phyloP scores from a whole-genome alignment of 2,329 filamentous ascomycete species.

The Anisogramma anomala region DNA sequence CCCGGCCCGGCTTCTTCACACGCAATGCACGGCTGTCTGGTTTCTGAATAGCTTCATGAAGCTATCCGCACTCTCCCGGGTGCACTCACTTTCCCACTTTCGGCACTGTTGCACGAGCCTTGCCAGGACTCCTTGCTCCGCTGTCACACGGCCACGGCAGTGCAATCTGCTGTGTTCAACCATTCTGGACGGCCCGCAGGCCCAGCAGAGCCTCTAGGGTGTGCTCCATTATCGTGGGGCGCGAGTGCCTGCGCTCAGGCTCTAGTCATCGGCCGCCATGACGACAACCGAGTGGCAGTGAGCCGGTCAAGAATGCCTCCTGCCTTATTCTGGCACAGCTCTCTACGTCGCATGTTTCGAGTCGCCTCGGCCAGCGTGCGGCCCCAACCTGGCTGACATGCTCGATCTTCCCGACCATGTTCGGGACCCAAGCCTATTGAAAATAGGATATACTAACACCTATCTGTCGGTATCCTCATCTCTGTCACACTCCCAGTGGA shows the following conservation, averaged over 20 bases:
- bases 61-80: not conserved
- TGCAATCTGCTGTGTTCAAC: not conserved
- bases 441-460: not conserved
- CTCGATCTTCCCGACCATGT: not conserved
- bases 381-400: constrained; percentile 1
- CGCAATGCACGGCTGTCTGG: not conserved
- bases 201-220: not conserved
- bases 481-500: not conserved
- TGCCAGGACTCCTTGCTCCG: not conserved
- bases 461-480: not conserved
- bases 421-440: not conserved
- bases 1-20: not conserved
- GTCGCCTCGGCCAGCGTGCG: not conserved
- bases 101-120: not conserved
- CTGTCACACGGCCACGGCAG: not conserved
- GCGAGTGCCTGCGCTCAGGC: not conserved
- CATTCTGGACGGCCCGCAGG: not conserved
- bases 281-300: not conserved
- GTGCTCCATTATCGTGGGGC: not conserved
- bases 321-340: too few species aligned
- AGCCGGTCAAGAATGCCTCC: not conserved
- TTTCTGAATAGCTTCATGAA: constrained; percentile 6
- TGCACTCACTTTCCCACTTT: not conserved
- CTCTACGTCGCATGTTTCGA: not conserved
- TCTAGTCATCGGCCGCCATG: not conserved